A percentile compares a stretch with the other conserved stretches of the same genome.
Conservation (phyloP, 2,329 filamentous ascomycete species). For the Thyridium curvatum region DNA sequence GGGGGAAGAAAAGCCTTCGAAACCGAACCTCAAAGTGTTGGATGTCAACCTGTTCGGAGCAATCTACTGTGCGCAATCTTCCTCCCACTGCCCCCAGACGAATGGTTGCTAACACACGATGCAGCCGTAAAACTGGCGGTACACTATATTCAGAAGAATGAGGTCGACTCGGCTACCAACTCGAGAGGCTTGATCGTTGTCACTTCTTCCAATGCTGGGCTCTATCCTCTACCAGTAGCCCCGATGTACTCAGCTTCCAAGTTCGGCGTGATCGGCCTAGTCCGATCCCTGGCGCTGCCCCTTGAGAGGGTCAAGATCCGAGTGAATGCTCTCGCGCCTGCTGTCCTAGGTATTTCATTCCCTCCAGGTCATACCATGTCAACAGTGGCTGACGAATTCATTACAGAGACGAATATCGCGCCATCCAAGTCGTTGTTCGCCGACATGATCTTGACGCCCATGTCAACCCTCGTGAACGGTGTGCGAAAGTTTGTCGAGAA, state of each 20-base stretch:
- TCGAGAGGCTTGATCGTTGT: conserved; percentile 38
- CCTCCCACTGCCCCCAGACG: no score
- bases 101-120: no score
- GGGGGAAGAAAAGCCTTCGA: conserved; percentile 18
- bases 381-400: no score
- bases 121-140: conserved; percentile 38
- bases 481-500: conserved; percentile 34
- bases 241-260: conserved; percentile 44
- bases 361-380: no score
- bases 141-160: conserved; percentile 43
- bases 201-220: conserved; percentile 45
- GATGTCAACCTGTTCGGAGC: conserved; percentile 31
- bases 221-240: conserved; percentile 44
- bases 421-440: conserved; percentile 36
- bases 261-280: conserved; percentile 39
- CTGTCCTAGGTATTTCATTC: conserved; percentile 33
- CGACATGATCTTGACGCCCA: conserved; percentile 43
- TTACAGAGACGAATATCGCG: conserved; percentile 37
- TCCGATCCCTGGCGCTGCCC: conserved; percentile 35
- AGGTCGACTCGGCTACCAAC: conserved; percentile 7
- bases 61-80: conserved; percentile 37
- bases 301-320: conserved; percentile 34
- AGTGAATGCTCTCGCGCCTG: conserved; percentile 44
- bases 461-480: conserved; percentile 37
- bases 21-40: conserved; percentile 27